A percentile compares a stretch with the other conserved stretches of the same genome.
These are phyloP conservation scores for Picea glauca DNA, from an alignment of 75 land plant genomes.

Conservation along the genomic window DNA sequence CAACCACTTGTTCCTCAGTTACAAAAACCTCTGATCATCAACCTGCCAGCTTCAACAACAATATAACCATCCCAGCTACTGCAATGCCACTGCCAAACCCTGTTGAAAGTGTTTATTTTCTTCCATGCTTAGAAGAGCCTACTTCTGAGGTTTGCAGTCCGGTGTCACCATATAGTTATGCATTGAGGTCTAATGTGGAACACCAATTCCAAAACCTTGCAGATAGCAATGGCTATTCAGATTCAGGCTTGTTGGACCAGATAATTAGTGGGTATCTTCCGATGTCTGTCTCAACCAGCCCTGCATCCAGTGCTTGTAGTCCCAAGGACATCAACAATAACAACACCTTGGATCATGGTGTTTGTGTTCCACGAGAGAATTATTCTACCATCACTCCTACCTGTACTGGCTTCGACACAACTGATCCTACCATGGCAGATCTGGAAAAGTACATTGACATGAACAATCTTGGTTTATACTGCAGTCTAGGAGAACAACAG, in stretches of 20 bases:
- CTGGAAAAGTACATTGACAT: background rate
- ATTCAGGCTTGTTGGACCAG: conserved; percentile 42
- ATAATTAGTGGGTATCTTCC: conserved; percentile 30
- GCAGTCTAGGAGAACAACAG: background rate
- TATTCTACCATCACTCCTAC: background rate
- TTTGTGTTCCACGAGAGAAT: background rate
- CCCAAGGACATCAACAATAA: background rate
- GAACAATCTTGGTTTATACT: background rate
- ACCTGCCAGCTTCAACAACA: conserved; percentile 3
- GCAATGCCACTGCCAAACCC: background rate
- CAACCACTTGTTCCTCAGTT: background rate
- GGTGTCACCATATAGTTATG: background rate
- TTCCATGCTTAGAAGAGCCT: background rate
- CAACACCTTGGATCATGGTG: background rate
- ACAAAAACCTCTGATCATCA: background rate
- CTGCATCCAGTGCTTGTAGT: background rate
- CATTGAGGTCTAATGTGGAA: background rate
- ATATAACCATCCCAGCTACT: background rate
- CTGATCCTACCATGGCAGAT: background rate
- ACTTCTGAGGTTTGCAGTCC: background rate
- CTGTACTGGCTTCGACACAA: background rate
- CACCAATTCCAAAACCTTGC: background rate
- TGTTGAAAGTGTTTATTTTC: conserved; percentile 1
- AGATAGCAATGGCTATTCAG: conserved; percentile 14
- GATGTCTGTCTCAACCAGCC: conserved; percentile 6